Evolutionary conservation across 1,284 basidiomycete genomes (phyloP), one percentile per base, ranked within the genome.

Genomic region (Vanrija humicola): DNA sequence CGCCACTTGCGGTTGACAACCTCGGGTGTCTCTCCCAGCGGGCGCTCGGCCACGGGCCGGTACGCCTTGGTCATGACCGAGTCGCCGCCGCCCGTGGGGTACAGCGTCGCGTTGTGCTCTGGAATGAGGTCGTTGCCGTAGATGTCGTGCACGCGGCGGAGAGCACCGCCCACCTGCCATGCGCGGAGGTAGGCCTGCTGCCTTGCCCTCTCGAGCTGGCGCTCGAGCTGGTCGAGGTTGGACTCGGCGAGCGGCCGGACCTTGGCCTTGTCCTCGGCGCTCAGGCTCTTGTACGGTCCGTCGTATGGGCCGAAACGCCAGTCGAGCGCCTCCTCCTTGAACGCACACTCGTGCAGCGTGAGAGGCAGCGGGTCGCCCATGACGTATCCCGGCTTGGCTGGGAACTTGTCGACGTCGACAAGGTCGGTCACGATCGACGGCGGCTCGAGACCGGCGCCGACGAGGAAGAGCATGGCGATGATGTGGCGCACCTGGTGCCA

Each of bases 401-500:
- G 90, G 79, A 58, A 70, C 23, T 56, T 64, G n/a, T 64, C 54
- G 1, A 63, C 58, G 54, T 97, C 89, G 68, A 97, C 80, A 19
- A 98, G 79, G 12, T 86, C 81, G 16, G 84, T 80, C 18, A 98
- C 79, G 52, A 96, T 78, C 5, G 79, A 79, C 0, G 90, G 88
- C 1, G 78, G 67, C 72, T 99, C 96, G 40, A 94, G 80, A 0
- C 87, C 82, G 0, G 87, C 77, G 5, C 95, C 95, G 49, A 98
- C 83, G 51, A 97, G 84, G 75, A 98, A 90, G 15, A 98, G 81
- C 46, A 96, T 76, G 2, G 90, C 89, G 83, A 98, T 89, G 74
- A 98, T 97, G 72, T 97, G 91, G 43, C 95, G 83, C 12, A 98
- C 96, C 80, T 98, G 95, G 76, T 99, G 92, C 77, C 96, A 98